Evolutionary conservation across 768 basidiomycete genomes (phyloP), one percentile per base, ranked within the genome.

Genomic region (Nidularia pulvinata): DNA sequence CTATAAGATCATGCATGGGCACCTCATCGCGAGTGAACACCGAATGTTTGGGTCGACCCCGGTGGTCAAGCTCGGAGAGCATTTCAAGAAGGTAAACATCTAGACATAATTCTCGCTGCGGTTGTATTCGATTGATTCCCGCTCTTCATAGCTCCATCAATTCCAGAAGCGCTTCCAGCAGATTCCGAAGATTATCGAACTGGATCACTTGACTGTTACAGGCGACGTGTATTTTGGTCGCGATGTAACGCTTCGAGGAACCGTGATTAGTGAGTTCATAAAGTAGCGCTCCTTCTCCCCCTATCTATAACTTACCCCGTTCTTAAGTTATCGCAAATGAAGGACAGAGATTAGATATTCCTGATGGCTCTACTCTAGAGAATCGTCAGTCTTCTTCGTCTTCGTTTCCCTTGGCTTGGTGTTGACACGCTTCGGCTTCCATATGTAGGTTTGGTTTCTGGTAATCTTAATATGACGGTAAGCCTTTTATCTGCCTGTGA

Each of bases 141-240:
- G 10, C 22, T 30, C 14, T 30, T 22, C 33, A 16, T 50, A 50
- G 87, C 89, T 92, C 55, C 83, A 84, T 60, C 81, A 93, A 67
- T 96, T 96, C 80, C 91, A 95, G 76, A 91, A 92, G 69, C 88
- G 94, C 48, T 96, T 98, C 85, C 91, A 92, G 80, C 90, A 88
- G 69, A 95, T 96, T 61, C 95, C 95, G 25, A 83, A 84, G 64
- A 90, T 97, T 59, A 72, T 92, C 56, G 95, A 97, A 65, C 78
- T 96, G 59, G 95, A 97, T 69, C 95, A 97, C 71, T 79, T 97
- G 71, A 97, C 95, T 9, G 92, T 97, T 39, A 86, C 90, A 42
- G 94, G 93, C 39, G 91, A 95, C 67, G 92, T 95, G 34, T 85
- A 86, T 76, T 94, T 96, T 68, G 93, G 93, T 25, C 84, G 88